Evolutionary conservation across 176 grass and related monocot species (phyloP), one percentile per base, ranked within the genome.

Genomic region (Cenchrus fungigraminus): DNA sequence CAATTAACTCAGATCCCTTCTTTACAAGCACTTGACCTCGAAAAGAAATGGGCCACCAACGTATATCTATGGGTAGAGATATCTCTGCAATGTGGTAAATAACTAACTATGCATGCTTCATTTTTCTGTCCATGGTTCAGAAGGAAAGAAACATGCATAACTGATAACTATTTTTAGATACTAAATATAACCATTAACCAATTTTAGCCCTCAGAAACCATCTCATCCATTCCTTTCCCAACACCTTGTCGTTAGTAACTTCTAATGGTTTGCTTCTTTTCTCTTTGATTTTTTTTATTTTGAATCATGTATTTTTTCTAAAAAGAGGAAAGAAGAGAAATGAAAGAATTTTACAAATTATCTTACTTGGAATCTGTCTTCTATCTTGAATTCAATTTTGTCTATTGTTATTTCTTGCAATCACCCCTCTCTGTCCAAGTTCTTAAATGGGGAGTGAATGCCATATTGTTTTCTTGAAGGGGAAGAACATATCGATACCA

Each of bases 231-330:
- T 70, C 63, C 50, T 81, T 57, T 80, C 60, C 58, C 9, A 69
- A 46, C 62, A 68, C 47, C 34, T 66, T 77, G 54, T 74, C 40
- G 12, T 53, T 66, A 54, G 51, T 44, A 68, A 74, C 25, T 59
- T 90, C 50, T 79, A 70, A 81, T 89, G 64, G 77, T 77, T 82
- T 80, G 77, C 34, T 63, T 74, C 9, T 28, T 85, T 77, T 64
- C 45, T 51, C 78, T 86, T 86, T 74, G 44, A 74, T 0, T 31
- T 71, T 76, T 81, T 78, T 83, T 79, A 16, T n/a, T 67, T 81
- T 62, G n/a, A 56, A 37, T 78, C 64, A 15, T 65, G 9, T 32
- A 60, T 56, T 79, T 6, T 6, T 2, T 34, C 67, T 87, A 61
- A 67, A 56, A 71, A 63, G 56, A 71, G 55, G 3, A 54, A 53